Conservation (phyloP, 495 filamentous ascomycete species). For the Aspergillus conjunctus region DNA sequence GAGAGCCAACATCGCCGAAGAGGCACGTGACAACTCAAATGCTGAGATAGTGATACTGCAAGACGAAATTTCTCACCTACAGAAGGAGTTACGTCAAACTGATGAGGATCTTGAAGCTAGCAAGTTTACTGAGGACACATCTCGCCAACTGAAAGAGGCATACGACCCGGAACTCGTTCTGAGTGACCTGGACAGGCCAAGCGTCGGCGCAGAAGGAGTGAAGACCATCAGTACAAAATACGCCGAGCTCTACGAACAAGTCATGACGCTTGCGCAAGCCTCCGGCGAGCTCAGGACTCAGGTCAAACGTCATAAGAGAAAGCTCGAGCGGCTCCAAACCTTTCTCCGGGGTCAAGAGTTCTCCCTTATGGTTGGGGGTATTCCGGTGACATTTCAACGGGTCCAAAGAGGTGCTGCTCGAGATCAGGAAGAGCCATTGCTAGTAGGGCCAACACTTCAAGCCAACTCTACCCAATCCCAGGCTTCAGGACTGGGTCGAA, state of each 20-base stretch:
- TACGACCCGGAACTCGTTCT: conserved; percentile 36
- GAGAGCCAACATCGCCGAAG: conserved; percentile 25
- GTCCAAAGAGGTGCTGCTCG: conserved; percentile 17
- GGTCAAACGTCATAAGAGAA: conserved; percentile 43
- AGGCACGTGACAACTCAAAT: conserved; percentile 27
- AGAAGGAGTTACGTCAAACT: conserved; percentile 26
- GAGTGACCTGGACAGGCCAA: conserved; percentile 1
- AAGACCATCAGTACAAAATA: conserved; percentile 34
- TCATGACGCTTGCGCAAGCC: conserved; percentile 29
- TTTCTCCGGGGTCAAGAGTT: conserved; percentile 36
- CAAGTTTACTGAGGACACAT: conserved; percentile 13
- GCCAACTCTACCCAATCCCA: too few relatives aligned
- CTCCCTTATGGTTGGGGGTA: conserved; percentile 30
- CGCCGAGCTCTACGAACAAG: conserved; percentile 35
- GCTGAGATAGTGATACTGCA: conserved; percentile 31
- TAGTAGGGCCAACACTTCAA: neutral
- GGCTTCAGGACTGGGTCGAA: too few relatives aligned
- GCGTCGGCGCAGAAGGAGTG: conserved; percentile 7
- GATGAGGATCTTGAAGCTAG: conserved; percentile 20
- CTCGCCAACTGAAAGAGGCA: conserved; percentile 27
- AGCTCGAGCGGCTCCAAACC: conserved; percentile 37
- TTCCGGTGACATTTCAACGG: conserved; percentile 32
- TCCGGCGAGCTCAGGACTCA: conserved; percentile 33
- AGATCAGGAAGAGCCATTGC: neutral
- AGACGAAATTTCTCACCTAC: conserved; percentile 28